Conservation (phyloP, 23 red algal species). For the Chondrus crispus region DNA sequence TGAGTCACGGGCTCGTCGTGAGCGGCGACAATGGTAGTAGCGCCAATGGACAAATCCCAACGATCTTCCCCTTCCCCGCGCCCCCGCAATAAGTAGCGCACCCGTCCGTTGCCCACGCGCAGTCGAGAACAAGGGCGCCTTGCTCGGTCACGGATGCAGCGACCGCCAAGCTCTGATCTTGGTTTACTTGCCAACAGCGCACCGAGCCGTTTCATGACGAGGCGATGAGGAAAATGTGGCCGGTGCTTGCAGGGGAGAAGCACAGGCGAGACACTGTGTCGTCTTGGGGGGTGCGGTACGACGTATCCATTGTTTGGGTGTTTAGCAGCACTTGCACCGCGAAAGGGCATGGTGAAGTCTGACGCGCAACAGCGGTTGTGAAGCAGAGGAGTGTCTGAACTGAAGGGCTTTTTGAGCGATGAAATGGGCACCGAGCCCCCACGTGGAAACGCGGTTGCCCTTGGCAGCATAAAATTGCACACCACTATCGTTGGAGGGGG, state of each 20-base stretch:
- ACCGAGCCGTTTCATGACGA: slow-evolving; percentile 91
- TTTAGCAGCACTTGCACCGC: no score
- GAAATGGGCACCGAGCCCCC: no score
- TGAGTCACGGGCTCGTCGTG: slow-evolving; percentile 72
- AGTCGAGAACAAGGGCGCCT: slow-evolving; percentile 66
- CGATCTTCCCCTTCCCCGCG: slow-evolving; percentile 57
- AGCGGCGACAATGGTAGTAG: slow-evolving; percentile 38
- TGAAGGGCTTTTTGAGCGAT: no score
- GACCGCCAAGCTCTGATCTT: slow-evolving; percentile 24
- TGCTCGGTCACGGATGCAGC: slow-evolving; percentile 49
- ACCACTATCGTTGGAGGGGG: no score
- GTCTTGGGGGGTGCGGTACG: no score
- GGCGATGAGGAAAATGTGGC: slow-evolving; percentile 72
- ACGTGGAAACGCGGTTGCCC: no score
- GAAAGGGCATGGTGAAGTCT: no score
- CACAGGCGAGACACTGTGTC: slow-evolving; percentile 84
- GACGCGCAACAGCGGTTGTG: no score
- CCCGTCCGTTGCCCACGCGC: slow-evolving; percentile 63
- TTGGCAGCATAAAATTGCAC: no score
- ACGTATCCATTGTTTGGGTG: no score
- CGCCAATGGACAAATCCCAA: slow-evolving; percentile 67
- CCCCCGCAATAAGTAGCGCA: slow-evolving; percentile 54
- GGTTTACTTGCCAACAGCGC: slow-evolving; percentile 77
- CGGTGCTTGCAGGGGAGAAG: slow-evolving; percentile 71
- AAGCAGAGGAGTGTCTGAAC: no score